These are phyloP conservation scores for Barbatosphaeria neglecta DNA, from an alignment of 495 filamentous ascomycete genomes.

Conservation along the genomic window DNA sequence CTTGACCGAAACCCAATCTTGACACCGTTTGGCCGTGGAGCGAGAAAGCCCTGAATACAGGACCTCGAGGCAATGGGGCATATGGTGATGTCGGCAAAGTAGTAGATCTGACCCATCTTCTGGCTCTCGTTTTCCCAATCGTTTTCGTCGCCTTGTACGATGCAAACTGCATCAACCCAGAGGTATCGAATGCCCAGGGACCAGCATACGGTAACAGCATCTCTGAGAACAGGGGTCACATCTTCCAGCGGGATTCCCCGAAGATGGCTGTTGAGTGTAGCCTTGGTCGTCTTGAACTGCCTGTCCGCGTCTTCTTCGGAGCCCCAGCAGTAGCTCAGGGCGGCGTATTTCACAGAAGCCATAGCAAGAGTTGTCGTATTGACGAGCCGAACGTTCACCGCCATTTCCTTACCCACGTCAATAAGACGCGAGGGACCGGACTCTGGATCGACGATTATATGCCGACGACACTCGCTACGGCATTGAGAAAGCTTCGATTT, in stretches of 20 bases:
- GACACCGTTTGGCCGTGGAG: background rate
- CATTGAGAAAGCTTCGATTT: background rate
- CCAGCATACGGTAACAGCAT: conserved; percentile 2
- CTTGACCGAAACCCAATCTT: background rate
- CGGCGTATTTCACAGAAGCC: background rate
- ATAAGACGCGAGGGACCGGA: conserved; percentile 5
- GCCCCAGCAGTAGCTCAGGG: conserved; percentile 4
- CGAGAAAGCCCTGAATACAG: conserved; percentile 3
- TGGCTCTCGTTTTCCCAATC: conserved; percentile 8
- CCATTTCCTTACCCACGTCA: background rate
- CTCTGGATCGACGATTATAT: background rate
- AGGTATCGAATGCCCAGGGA: conserved; percentile 4
- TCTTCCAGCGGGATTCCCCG: conserved; percentile 1
- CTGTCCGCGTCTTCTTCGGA: background rate
- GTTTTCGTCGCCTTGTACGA: conserved; percentile 4
- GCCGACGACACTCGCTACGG: background rate
- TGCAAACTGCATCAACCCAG: conserved; percentile 10
- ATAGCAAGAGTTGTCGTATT: background rate
- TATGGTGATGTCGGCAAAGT: conserved; percentile 3
- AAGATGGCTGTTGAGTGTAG: background rate
- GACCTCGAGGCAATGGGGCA: conserved; percentile 5
- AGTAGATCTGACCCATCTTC: conserved; percentile 6
- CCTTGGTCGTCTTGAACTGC: conserved; percentile 6
- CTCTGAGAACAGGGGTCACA: conserved; percentile 4
- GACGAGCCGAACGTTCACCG: conserved; percentile 1